Base-by-base conservation (phyloP, 805 yeast species). In the Suhomyces sp. region DNA sequence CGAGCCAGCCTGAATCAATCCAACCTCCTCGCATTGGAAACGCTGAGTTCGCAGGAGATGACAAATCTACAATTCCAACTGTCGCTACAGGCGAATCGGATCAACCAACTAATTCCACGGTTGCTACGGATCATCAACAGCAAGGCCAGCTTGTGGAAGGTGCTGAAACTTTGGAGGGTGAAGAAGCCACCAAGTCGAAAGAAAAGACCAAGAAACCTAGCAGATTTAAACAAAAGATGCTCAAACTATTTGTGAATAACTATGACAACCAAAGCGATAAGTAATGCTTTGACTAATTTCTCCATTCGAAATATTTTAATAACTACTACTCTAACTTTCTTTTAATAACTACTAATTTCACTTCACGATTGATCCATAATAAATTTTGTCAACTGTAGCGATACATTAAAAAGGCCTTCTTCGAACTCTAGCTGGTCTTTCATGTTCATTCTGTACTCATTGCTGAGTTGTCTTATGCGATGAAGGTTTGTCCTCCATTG, bases 201-300 rank as follows among this genome's bases (percentile, higher is more conserved):
- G 43, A 22, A 3, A 44, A 33, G 29, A 33, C 31, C 25, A 58
- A 60, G 46, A 59, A 57, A 46, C 46, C 53, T 2, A 48, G 55
- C 46, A 49, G 53, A 46, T 60, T 64, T 55, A 63, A 55, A 44
- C 54, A 58, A 44, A 56, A 50, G 48, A 53, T 64, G 47, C 63
- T 63, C 57, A 72, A 70, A 54, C 67, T 65, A 48, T 72, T 72
- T 49, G 59, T 72, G 21, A 68, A 64, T 49, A 48, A 56, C 40
- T 71, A 71, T 53, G 67, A 61, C 19, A 44, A 35, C 27, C 22
- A 48, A 27, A 27, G 17, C 19, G n/a, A n/a, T 6, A 31, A 31
- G 35, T 31, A 31, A 22, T 27, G 31, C 31, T 10, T 27, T 12
- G n/a, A 27, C n/a, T 4, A 12, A 27, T 27, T 27, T 27, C 31